These are phyloP conservation scores for Hansfordia pulvinata DNA, from an alignment of 2,329 filamentous ascomycete species.

Conservation along the genomic window DNA sequence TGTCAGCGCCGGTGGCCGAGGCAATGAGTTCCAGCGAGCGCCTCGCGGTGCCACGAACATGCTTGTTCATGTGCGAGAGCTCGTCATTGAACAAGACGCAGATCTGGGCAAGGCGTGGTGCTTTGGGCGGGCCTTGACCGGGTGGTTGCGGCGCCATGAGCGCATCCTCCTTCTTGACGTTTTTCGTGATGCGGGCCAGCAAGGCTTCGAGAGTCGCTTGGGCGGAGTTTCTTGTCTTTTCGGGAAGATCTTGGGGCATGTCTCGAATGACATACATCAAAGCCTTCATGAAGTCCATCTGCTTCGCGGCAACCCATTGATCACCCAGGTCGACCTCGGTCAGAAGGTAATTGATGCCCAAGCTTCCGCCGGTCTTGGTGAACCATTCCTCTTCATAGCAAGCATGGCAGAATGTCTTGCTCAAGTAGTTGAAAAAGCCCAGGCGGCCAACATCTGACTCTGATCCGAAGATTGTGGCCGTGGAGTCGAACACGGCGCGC, in stretches of 20 bases:
- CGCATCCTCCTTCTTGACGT: slow-evolving; percentile 67
- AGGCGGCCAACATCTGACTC: slow-evolving; percentile 59
- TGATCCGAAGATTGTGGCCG: slow-evolving; percentile 66
- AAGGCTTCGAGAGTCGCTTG: slow-evolving; percentile 74
- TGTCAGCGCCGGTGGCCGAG: slow-evolving; percentile 60
- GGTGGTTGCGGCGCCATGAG: slow-evolving; percentile 22
- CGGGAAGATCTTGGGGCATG: slow-evolving; percentile 86
- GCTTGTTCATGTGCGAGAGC: slow-evolving; percentile 87
- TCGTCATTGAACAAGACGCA: slow-evolving; percentile 81
- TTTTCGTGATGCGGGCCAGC: slow-evolving; percentile 64
- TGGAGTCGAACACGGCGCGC: slow-evolving; percentile 62
- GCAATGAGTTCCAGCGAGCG: slow-evolving; percentile 70
- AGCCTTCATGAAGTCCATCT: slow-evolving; percentile 80
- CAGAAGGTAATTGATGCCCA: slow-evolving; percentile 80
- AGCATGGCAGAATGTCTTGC: slow-evolving; percentile 78
- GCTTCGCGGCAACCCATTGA: slow-evolving; percentile 66
- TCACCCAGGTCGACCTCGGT: slow-evolving; percentile 78
- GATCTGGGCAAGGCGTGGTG: slow-evolving; percentile 56
- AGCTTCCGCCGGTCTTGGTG: slow-evolving; percentile 82
- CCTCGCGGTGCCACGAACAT: slow-evolving; percentile 80
- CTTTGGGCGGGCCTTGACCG: slow-evolving; percentile 31
- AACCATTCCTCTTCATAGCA: slow-evolving; percentile 99
- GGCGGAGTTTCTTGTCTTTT: slow-evolving; percentile 72
- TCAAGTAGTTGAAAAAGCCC: slow-evolving; percentile 73
- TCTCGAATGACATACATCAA: slow-evolving; percentile 97